Evolutionary conservation across 495 filamentous ascomycete species (phyloP), one percentile per base, ranked within the genome.

Genomic region (Filosporella fistucella): DNA sequence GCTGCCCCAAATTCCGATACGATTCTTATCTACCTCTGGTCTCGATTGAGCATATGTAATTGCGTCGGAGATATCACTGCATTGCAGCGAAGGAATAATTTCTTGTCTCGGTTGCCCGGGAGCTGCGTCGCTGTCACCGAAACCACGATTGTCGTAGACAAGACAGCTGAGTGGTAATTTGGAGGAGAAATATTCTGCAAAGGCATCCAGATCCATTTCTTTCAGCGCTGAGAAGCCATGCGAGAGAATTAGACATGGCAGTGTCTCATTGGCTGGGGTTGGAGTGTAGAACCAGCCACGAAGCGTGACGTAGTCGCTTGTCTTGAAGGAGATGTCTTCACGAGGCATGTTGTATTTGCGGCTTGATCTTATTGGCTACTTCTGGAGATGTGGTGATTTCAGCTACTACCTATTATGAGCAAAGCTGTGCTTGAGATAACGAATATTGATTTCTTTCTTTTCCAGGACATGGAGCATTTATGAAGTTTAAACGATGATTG

Each of bases 131-230:
- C 54, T 23, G 8, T 30, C 28, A 30, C 67, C 67, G 48, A 57
- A 67, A 48, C 55, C 51, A 23, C 65, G 60, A 36, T 68, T 61
- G 38, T 69, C 64, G 40, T 67, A 69, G 4, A 67, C 47, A 2
- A 69, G 50, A n/a, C 39, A 42, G 39, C 21, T 25, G n/a, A 42
- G 30, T 32, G 42, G 57, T 1, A 56, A 47, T 16, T 59, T 57
- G 17, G 55, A 5, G 8, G 54, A 47, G 54, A 69, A 66, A 21
- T 57, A 36, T 22, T 45, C 54, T 1, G 62, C 60, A 45, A 64
- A 59, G 13, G 14, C 24, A 22, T 61, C 49, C 23, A 63, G 50
- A 32, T 47, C 45, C 50, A 62, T 57, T 30, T 65, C 58, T 42
- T 65, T 65, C 22, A 63, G 3, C 2, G 55, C 58, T 24, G 45